Base-by-base conservation (phyloP, 1,284 basidiomycete species). In the Austropuccinia psidii region DNA sequence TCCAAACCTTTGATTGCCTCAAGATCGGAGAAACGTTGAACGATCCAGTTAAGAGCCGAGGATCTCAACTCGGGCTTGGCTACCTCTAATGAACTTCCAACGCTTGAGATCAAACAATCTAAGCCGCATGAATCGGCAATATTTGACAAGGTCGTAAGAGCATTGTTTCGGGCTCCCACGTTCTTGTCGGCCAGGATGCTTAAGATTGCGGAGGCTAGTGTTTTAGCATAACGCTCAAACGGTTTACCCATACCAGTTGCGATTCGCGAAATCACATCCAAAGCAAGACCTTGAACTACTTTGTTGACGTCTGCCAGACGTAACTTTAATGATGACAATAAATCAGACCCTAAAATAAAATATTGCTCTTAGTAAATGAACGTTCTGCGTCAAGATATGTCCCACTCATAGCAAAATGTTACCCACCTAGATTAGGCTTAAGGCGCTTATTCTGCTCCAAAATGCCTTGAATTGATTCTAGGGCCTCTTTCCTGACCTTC, bases 401-500 rank as follows among this genome's bases (percentile, higher is more conserved):
- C n/a, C 57, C n/a, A 58, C 24, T 49, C 21, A 15, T 15, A 27
- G 24, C 47, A 43, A 27, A 15, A 7, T 17, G 31, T 35, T 29
- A 81, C 86, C 77, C 79, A 90, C 91, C 91, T 88, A 98, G 91
- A 39, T 83, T 87, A 11, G 91, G 86, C 81, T 98, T 97, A 73
- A 99, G 81, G 9, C 96, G 88, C 77, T 94, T 93, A 80, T 98
- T 98, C 57, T 87, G 85, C 78, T 96, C 92, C 49, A 99, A 82
- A 67, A 93, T 86, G 0, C 86, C 87, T 77, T 91, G 90, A 17
- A 98, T 82, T 0, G 85, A 84, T 79, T 98, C 96, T 70, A 98
- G 84, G 0, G 90, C 93, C 79, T 97, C 96, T 81, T 98, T 99
- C 82, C 95, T 90, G 6, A 87, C 88, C 83, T 98, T 98, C 96